A percentile compares a stretch with the other conserved stretches of the same genome.
These are phyloP conservation scores for Hypoxylon subgilvum DNA, from an alignment of 495 filamentous ascomycete genomes.

Conservation along the genomic window DNA sequence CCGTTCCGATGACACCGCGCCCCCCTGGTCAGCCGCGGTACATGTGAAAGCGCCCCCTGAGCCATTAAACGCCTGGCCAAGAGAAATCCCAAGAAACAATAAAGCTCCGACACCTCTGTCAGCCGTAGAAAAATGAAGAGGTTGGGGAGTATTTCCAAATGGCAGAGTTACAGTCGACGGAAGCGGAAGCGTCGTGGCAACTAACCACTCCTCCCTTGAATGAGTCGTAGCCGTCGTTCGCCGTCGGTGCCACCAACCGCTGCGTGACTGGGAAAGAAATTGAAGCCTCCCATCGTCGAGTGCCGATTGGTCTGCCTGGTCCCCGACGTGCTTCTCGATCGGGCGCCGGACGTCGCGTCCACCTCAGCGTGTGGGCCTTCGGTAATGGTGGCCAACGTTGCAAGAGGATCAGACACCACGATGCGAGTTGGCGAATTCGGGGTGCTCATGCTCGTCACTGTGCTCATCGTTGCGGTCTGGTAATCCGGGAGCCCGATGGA, in stretches of 20 bases:
- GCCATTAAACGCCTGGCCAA: conserved; percentile 34
- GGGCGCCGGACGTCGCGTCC: not conserved
- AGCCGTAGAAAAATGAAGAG: conserved; percentile 7
- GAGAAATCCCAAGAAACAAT: conserved; percentile 38
- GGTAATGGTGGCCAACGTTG: conserved; percentile 42
- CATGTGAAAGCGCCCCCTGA: conserved; percentile 27
- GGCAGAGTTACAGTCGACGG: conserved; percentile 27
- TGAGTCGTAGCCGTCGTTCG: conserved; percentile 37
- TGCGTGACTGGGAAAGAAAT: conserved; percentile 39
- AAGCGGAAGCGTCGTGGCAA: conserved; percentile 17
- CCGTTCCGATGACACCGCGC: conserved; percentile 27
- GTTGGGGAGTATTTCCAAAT: conserved; percentile 19
- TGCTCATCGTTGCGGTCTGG: conserved; percentile 41
- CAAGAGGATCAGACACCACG: conserved; percentile 41
- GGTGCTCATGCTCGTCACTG: conserved; percentile 43
- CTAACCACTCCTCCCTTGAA: conserved; percentile 35
- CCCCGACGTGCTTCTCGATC: conserved; percentile 35
- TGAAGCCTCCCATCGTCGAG: conserved; percentile 37
- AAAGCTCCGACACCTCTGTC: conserved; percentile 30
- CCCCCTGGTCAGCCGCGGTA: conserved; percentile 12
- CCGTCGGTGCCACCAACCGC: conserved; percentile 27
- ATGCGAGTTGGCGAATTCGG: conserved; percentile 41
- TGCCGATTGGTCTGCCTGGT: conserved; percentile 24
- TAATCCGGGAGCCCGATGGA: conserved; percentile 50
- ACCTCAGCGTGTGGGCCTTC: conserved; percentile 18